Evolutionary conservation across 139 green algal species (phyloP).

Genomic region (Dunaliella primolecta): DNA sequence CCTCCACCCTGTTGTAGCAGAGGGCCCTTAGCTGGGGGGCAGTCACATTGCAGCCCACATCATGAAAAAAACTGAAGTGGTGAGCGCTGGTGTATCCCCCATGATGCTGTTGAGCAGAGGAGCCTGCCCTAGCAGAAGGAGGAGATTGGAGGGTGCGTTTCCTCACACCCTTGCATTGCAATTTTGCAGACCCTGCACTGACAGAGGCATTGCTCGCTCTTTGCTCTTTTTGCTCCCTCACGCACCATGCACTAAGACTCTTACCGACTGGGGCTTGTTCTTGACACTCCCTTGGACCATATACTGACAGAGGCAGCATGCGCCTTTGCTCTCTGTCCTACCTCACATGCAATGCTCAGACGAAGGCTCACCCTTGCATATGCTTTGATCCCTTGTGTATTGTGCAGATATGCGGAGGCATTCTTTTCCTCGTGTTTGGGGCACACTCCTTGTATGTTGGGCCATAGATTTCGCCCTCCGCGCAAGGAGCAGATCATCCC

Average conservation of each 20-base stretch:
- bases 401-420: neutral
- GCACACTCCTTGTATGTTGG: neutral
- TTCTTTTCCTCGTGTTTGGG: neutral
- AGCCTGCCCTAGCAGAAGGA: neutral
- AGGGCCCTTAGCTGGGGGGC: slow-evolving; percentile 73
- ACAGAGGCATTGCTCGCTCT: no score
- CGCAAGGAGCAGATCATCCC: no score
- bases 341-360: neutral
- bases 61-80: slow-evolving; percentile 78
- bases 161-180: no score
- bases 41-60: slow-evolving; percentile 89
- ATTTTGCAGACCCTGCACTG: no score
- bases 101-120: neutral
- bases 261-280: no score
- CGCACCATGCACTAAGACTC: no score
- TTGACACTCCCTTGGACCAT: no score
- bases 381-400: neutral
- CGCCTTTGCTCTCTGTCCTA: neutral
- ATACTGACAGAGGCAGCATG: no score
- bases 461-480: no score
- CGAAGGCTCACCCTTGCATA: neutral
- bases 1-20: neutral
- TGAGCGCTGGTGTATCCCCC: neutral
- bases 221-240: neutral
- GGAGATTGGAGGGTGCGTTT: neutral